These are phyloP conservation scores for Aspergillus oerlinghausenensis DNA, from an alignment of 2,329 filamentous ascomycete species.

Conservation along the genomic window DNA sequence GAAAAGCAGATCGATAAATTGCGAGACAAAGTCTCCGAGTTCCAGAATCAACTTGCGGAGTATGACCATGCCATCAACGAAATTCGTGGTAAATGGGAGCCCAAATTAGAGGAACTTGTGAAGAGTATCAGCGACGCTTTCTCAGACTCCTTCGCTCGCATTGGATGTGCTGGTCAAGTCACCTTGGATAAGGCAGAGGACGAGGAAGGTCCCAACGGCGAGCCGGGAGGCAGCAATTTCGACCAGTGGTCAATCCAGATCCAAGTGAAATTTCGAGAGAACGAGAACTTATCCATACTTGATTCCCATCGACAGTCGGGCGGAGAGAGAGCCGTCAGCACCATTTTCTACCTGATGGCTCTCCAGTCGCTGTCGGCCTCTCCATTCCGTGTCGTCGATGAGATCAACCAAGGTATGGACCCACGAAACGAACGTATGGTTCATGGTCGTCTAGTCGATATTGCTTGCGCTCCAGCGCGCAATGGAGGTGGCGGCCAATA, in stretches of 20 bases:
- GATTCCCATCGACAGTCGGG: conserved; percentile 93
- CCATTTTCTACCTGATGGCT: conserved; percentile 98
- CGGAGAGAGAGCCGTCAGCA: conserved; percentile 91
- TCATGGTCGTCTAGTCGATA: conserved; percentile 96
- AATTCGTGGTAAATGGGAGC: conserved; percentile 74
- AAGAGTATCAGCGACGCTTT: conserved; percentile 84
- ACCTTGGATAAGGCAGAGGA: conserved; percentile 67
- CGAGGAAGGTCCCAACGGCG: conserved; percentile 27
- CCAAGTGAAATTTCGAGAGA: conserved; percentile 87
- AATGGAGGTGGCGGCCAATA: conserved; percentile 63
- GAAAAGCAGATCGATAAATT: conserved; percentile 64
- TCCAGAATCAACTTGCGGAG: conserved; percentile 52
- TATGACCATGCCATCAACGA: conserved; percentile 58
- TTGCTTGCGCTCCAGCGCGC: conserved; percentile 64
- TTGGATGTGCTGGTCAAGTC: conserved; percentile 90
- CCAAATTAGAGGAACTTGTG: conserved; percentile 71
- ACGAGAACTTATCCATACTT: conserved; percentile 77
- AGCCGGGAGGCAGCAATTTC: conserved; percentile 64
- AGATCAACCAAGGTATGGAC: conserved; percentile 99
- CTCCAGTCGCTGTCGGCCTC: conserved; percentile 89
- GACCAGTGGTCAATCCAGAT: conserved; percentile 92
- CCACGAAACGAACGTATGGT: conserved; percentile 97
- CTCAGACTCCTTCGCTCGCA: conserved; percentile 86
- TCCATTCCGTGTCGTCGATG: conserved; percentile 96
- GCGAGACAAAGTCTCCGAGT: conserved; percentile 54